Base-by-base conservation (phyloP, 768 basidiomycete species). In the Phaeotremella skinneri region DNA sequence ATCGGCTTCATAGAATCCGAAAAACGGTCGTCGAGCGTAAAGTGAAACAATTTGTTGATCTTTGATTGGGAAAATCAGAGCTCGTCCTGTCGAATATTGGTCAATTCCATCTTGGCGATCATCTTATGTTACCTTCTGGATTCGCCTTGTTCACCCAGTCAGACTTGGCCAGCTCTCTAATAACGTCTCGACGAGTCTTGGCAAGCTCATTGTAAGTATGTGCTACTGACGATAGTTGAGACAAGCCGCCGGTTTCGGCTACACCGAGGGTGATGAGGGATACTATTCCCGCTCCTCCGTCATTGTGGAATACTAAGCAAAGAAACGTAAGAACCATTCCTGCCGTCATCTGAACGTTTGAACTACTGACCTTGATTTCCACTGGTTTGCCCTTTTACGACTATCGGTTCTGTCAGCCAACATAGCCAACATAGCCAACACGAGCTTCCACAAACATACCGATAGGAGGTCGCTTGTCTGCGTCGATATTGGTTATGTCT, bases 131-230 rank as follows among this genome's bases (percentile, higher is more conserved):
- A 63, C 62, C 62, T 25, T 55, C 49, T 7, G 62, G 62, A 17
- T 37, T 21, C 20, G 45, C 21, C 23, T 53, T 59, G 52, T 49
- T 56, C n/a, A 49, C 49, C 65, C 65, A 67, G 30, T 63, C 58
- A 6, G n/a, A 5, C 20, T 56, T 58, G 2, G 62, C 62, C 13
- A 67, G 42, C 34, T 62, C 61, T 7, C 65, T 34, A 20, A 67
- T 6, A 20, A 67, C 63, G 37, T 67, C 65, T 31, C 58, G n/a
- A 20, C 65, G 47, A 20, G 26, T 56, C 16, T 45, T 48, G 25
- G 58, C 58, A 9, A 67, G 53, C 21, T 59, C 49, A 43, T 67
- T 67, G 56, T 67, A 67, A 11, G 65, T 67, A 23, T 60, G 58
- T 25, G 34, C 65, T 20, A 63, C 62, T 7, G 65, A 67, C 9